Conservation (phyloP, 768 basidiomycete species). For the Asterophora lycoperdoides region DNA sequence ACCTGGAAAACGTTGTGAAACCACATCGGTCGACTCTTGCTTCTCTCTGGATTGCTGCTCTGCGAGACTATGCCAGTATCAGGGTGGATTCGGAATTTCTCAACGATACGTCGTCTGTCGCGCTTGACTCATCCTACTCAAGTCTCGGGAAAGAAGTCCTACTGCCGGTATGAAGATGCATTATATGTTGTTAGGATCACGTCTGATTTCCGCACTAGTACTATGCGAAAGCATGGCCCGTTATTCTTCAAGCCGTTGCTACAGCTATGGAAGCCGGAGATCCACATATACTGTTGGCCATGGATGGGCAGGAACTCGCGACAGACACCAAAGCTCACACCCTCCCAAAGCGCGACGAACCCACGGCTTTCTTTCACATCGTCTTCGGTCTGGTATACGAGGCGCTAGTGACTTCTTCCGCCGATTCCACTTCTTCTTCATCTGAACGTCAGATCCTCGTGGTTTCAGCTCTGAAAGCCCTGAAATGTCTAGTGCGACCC, state of each 20-base stretch:
- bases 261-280: constrained; percentile 71
- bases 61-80: constrained; percentile 91
- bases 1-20: constrained; percentile 76
- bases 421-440: constrained; percentile 46
- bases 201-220: constrained; percentile 49
- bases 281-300: constrained; percentile 65
- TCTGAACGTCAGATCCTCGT: constrained; percentile 43
- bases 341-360: constrained; percentile 46
- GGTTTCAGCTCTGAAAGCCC: constrained; percentile 64
- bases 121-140: constrained; percentile 78
- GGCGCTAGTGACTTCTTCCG: constrained; percentile 63
- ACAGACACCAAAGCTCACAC: constrained; percentile 22
- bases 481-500: constrained; percentile 75
- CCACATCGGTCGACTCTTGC: constrained; percentile 75
- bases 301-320: constrained; percentile 65
- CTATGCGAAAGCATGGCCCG: constrained; percentile 77
- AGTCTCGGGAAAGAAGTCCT: constrained; percentile 89
- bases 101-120: constrained; percentile 68
- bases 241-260: constrained; percentile 82
- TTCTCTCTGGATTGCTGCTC: constrained; percentile 80
- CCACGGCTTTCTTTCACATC: constrained; percentile 80
- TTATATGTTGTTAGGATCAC: neutral
- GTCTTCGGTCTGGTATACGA: constrained; percentile 95
- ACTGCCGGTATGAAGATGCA: constrained; percentile 61
- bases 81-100: constrained; percentile 84